Conservation (phyloP, 169 alveolate species). For the Amoebophrya sp. region DNA sequence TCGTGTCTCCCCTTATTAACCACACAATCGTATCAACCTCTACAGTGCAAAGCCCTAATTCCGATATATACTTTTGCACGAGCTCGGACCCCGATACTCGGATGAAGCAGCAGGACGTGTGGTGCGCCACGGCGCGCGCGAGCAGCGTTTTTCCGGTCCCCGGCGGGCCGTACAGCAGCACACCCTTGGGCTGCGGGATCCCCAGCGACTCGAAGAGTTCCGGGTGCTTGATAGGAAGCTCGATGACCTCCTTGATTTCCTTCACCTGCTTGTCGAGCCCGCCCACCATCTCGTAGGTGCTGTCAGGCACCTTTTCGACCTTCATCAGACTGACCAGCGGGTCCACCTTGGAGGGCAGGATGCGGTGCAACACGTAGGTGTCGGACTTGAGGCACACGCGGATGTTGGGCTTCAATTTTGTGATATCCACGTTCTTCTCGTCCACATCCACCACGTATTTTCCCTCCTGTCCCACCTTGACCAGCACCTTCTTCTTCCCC, state of each 20-base stretch:
- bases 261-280: constrained; percentile 96
- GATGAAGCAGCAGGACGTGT: constrained; percentile 67
- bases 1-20: too few species aligned
- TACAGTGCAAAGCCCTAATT: too few species aligned
- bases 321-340: constrained; percentile 98
- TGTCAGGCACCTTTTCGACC: constrained; percentile 99
- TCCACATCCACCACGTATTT: constrained; percentile 93
- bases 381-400: constrained; percentile 80
- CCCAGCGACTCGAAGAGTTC: constrained; percentile 97
- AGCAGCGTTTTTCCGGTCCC: constrained; percentile 99
- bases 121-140: constrained; percentile 99
- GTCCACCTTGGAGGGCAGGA: constrained; percentile 95
- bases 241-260: constrained; percentile 99
- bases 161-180: constrained; percentile 97
- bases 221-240: constrained; percentile 98
- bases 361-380: constrained; percentile 75
- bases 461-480: constrained; percentile 91
- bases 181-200: constrained; percentile 96
- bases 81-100: constrained; percentile 51
- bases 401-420: constrained; percentile 87
- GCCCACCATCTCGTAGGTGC: constrained; percentile 98
- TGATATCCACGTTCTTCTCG: constrained; percentile 76
- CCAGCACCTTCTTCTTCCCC: constrained; percentile 95
- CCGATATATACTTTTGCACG: constrained; percentile 52
- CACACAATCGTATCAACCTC: too few species aligned